Evolutionary conservation across 441 rosid species (phyloP).

Genomic region (Sinapis alba): DNA sequence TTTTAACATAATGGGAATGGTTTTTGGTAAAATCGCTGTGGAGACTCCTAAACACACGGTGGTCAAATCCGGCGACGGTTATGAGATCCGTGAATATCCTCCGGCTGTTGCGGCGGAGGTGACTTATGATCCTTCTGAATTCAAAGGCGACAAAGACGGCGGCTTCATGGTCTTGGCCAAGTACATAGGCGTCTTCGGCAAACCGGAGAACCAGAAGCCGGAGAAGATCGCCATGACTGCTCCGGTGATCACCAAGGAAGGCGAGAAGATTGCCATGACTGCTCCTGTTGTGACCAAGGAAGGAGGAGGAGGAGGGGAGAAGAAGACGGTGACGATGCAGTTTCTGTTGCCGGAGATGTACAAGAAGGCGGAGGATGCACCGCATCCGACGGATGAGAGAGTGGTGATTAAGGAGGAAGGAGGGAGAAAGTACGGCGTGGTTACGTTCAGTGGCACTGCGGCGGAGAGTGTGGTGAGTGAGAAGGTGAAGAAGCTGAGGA

Average conservation of each 20-base stretch:
- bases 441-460: constrained; percentile 70
- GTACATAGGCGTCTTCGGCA: constrained; percentile 84
- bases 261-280: constrained; percentile 77
- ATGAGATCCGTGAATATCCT: constrained; percentile 78
- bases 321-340: constrained; percentile 81
- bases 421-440: constrained; percentile 76
- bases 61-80: constrained; percentile 48
- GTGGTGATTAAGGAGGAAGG: constrained; percentile 72
- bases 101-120: constrained; percentile 72
- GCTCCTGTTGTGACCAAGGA: constrained; percentile 76
- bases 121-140: constrained; percentile 69
- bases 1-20: constrained; percentile 65
- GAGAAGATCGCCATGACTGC: constrained; percentile 27
- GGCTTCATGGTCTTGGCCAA: constrained; percentile 77
- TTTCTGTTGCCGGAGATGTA: constrained; percentile 81
- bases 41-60: constrained; percentile 75
- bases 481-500: constrained; percentile 67
- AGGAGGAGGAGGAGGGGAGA: constrained; percentile 41
- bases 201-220: constrained; percentile 75
- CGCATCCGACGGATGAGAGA: constrained; percentile 84
- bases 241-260: background rate
- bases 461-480: constrained; percentile 63
- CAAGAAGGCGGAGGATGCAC: constrained; percentile 76
- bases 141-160: constrained; percentile 74
- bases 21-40: constrained; percentile 69